Percentiles rank a stretch among this genome's conserved stretches.
Conservation (phyloP, 2,329 filamentous ascomycete genomes). For the Epichloe coenophiala region DNA sequence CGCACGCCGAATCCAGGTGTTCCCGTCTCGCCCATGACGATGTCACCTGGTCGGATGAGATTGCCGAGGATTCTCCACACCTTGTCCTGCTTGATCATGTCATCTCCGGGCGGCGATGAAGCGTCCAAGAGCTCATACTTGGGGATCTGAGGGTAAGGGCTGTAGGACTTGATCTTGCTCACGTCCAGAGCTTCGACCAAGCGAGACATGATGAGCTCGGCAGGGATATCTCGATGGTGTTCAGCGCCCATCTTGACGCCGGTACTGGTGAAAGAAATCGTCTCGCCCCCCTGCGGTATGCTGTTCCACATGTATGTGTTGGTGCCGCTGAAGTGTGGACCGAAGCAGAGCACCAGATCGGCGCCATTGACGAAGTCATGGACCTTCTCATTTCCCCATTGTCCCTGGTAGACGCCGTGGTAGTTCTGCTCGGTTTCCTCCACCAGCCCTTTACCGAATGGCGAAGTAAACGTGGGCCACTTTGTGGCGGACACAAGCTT, state of each 20-base stretch:
- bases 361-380: constrained; percentile 25
- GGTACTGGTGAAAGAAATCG: constrained; percentile 20
- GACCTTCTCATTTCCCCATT: constrained; percentile 20
- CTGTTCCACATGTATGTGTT: constrained; percentile 28
- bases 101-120: neutral
- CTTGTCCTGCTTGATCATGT: constrained; percentile 22
- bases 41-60: constrained; percentile 37
- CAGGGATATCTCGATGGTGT: constrained; percentile 16
- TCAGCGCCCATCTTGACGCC: constrained; percentile 18
- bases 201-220: constrained; percentile 9
- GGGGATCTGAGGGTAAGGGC: constrained; percentile 15
- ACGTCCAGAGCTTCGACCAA: constrained; percentile 12
- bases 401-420: constrained; percentile 34
- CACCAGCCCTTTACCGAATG: constrained; percentile 36
- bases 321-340: constrained; percentile 31
- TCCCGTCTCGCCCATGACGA: constrained; percentile 44
- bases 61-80: constrained; percentile 32
- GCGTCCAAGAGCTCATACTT: constrained; percentile 9
- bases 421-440: constrained; percentile 33
- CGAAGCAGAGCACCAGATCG: constrained; percentile 32
- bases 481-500: constrained; percentile 26
- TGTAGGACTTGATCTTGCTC: constrained; percentile 12
- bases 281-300: constrained; percentile 19
- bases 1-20: constrained; percentile 42
- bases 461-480: constrained; percentile 33